phyloP scores from a whole-genome alignment of 2,329 filamentous ascomycete species.

The Apiospora malaysiana region DNA sequence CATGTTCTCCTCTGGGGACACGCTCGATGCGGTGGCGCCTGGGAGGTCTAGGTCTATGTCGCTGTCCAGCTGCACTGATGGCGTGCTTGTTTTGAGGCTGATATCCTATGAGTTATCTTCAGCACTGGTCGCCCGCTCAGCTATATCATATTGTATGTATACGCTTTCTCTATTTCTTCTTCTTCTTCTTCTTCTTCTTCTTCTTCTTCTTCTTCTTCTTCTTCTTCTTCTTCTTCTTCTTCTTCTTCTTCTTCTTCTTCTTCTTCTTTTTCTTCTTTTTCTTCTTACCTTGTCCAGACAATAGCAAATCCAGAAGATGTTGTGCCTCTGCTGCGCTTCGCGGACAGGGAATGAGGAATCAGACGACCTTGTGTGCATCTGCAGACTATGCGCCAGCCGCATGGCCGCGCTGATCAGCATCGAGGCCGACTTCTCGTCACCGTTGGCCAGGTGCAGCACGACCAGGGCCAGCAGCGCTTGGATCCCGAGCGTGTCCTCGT shows the following conservation, averaged over 20 bases:
- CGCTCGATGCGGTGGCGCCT: slow-evolving; percentile 31
- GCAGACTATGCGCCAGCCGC: slow-evolving; percentile 44
- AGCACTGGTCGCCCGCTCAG: not conserved
- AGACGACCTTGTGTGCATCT: slow-evolving; percentile 40
- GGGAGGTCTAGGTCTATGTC: slow-evolving; percentile 50
- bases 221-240: no score
- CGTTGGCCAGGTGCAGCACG: slow-evolving; percentile 44
- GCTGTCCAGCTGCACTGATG: slow-evolving; percentile 45
- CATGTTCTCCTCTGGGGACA: slow-evolving; percentile 30
- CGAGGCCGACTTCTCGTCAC: slow-evolving; percentile 44
- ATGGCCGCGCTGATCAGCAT: slow-evolving; percentile 47
- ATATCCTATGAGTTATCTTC: slow-evolving; percentile 37
- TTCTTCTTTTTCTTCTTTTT: no score
- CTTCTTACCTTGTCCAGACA: slow-evolving; percentile 45
- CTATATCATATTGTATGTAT: no score
- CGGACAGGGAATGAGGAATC: slow-evolving; percentile 34
- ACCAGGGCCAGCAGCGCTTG: slow-evolving; percentile 47
- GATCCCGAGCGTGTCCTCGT: slow-evolving; percentile 45
- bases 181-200: no score
- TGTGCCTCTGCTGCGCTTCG: slow-evolving; percentile 41
- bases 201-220: no score
- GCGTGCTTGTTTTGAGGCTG: slow-evolving; percentile 43
- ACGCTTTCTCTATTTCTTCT: no score
- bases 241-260: no score
- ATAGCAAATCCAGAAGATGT: slow-evolving; percentile 51